phyloP scores from a whole-genome alignment of 768 basidiomycete genomes.

The Postia placenta region DNA sequence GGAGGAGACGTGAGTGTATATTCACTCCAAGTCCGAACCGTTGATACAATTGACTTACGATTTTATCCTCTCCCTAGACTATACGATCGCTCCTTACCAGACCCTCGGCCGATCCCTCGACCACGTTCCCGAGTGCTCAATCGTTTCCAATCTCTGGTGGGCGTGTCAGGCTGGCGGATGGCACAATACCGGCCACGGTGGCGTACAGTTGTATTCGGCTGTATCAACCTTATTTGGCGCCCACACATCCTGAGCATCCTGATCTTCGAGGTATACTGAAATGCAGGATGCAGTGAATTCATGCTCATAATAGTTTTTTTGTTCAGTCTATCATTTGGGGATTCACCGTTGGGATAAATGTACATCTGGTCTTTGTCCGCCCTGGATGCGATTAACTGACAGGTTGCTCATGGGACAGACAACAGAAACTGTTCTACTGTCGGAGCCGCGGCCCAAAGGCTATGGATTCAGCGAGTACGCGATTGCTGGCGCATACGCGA shows the following conservation, averaged over 20 bases:
- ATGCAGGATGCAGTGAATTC: not conserved
- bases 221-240: slow-evolving; percentile 53
- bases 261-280: slow-evolving; percentile 40
- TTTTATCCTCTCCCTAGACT: slow-evolving; percentile 29
- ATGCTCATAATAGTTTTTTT: not conserved
- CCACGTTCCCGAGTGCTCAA: slow-evolving; percentile 39
- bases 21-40: not conserved
- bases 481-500: slow-evolving; percentile 48
- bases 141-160: slow-evolving; percentile 55
- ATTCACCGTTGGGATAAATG: slow-evolving; percentile 59
- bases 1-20: slow-evolving; percentile 55
- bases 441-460: slow-evolving; percentile 45
- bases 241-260: slow-evolving; percentile 51
- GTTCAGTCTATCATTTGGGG: slow-evolving; percentile 51
- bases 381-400: not conserved
- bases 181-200: slow-evolving; percentile 49
- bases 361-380: slow-evolving; percentile 21
- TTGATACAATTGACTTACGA: slow-evolving; percentile 1
- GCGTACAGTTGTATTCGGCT: slow-evolving; percentile 36
- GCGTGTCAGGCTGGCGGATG: slow-evolving; percentile 57
- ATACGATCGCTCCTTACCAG: slow-evolving; percentile 51
- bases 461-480: slow-evolving; percentile 45
- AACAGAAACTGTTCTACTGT: slow-evolving; percentile 64
- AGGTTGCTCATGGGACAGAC: slow-evolving; percentile 32
- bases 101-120: slow-evolving; percentile 37